Base-by-base conservation (phyloP, 768 basidiomycete species). In the Auricularia auricula-judae region DNA sequence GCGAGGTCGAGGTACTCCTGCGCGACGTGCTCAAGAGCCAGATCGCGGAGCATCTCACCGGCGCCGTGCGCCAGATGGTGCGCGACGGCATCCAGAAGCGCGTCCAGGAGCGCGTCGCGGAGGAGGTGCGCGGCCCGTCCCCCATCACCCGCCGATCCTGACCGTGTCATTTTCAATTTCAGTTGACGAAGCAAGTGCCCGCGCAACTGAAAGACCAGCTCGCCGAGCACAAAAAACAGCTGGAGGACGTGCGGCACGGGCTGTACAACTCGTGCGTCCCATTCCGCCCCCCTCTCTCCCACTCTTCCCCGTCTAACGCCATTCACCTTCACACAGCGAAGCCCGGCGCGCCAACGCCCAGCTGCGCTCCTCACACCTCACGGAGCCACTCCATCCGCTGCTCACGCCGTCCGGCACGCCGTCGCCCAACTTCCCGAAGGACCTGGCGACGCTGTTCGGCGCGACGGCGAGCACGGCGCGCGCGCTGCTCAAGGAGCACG, bases 371-470 rank as follows among this genome's bases (percentile, higher is more conserved):
- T 72, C 75, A 61, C 72, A 76, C 29, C 73, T 76, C 53, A 68
- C 72, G n/a, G 79, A 77, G 18, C 79, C 79, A 11, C 73, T 84
- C 35, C 76, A 79, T 23, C 81, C 82, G 18, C 78, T 84, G 3
- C 72, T 84, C 16, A 79, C 82, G 0, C 82, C 83, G 1, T 72
- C 81, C 21, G 79, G 79, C 1, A 65, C 68, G 54, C 29, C 65
- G 58, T 83, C 82, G 3, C 73, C 77, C 1, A 69, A 79, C 36
- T 82, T 82, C 71, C 82, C 83, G 16, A 73, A 73, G n/a, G 76
- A 81, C 65, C 69, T 83, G 43, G 71, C 73, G n/a, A 72, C 74
- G 3, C 72, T 85, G 10, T 78, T 82, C 67, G 70, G 74, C n/a
- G 73, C 82, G 33, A 74, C 72, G 16, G 72, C 78, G n/a, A 76